Evolutionary conservation across 202 grass and related monocot species (phyloP), one percentile per base, ranked within the genome.

Genomic region (Miscanthus sacchariflorus): DNA sequence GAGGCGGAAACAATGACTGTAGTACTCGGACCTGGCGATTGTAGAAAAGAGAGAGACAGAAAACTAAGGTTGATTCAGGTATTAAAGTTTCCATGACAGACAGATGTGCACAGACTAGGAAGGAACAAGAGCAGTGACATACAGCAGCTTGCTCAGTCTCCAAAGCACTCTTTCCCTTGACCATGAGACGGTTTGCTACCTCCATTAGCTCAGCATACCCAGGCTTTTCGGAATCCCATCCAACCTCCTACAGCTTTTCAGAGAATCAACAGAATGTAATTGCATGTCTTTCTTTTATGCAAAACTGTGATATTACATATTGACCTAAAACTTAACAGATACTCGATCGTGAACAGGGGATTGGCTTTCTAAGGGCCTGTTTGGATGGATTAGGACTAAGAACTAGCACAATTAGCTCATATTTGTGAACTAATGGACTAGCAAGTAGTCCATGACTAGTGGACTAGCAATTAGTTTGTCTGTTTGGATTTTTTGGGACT

Each of bases 231-330:
- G 96, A 98, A 90, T 98, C 93, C 93, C 93, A 94, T 83, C 90
- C 92, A 87, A 94, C 87, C 89, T 93, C 96, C 96, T 96, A 98
- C 90, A 98, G 83, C 93, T 91, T 93, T 88, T 86, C 72, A 86
- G 76, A 48, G 77, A 83, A 80, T 83, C 18, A 83, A 83, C 35
- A 67, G 9, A 83, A 67, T 73, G 67, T 79, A 88, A 86, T 50
- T 59, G 27, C 12, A 28, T 65, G 35, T 17, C 2, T 67, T 67
- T 14, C 25, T 66, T 43, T 44, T 66, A 18, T 38, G 50, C 9
- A 56, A 58, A 77, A 12, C 17, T 77, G 30, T 21, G 46, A 36
- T 27, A 23, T 38, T 5, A 12, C 59, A 12, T 48, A 6, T 19
- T 30, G 12, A 46, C 0, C 56, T 43, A 18, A 59, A 66, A 28